Evolutionary conservation across 1,284 basidiomycete species (phyloP).

Genomic region (Bondarzewia mesenterica): DNA sequence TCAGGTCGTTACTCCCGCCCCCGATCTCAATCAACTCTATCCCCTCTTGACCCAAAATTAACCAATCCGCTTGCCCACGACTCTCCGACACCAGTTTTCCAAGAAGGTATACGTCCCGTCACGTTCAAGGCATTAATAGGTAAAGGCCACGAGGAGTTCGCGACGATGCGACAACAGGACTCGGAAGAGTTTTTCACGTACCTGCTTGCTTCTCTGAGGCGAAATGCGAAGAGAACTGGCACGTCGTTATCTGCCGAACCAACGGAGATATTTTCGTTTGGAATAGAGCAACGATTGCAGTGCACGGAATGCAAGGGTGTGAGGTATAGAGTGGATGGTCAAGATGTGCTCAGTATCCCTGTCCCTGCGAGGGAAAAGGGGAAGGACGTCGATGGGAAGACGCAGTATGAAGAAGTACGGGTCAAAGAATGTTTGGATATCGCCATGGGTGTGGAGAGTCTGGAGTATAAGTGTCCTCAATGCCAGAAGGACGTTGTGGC

Average conservation of each 20-base stretch:
- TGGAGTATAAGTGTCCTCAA: conserved; percentile 64
- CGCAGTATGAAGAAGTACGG: conserved; percentile 62
- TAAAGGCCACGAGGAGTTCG: conserved; percentile 90
- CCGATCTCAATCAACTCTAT: conserved; percentile 25
- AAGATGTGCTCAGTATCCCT: conserved; percentile 75
- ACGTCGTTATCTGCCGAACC: conserved; percentile 38
- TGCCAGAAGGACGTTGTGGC: conserved; percentile 63
- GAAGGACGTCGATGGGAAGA: conserved; percentile 53
- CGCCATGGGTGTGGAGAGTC: conserved; percentile 58
- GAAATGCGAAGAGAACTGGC: conserved; percentile 45
- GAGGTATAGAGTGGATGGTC: conserved; percentile 76
- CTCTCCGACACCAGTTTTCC: conserved; percentile 59
- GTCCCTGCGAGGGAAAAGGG: conserved; percentile 60
- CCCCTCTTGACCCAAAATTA: conserved; percentile 20
- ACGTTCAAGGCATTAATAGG: conserved; percentile 90
- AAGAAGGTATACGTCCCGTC: conserved; percentile 78
- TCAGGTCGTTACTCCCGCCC: conserved; percentile 88
- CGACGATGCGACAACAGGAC: conserved; percentile 97
- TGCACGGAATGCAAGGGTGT: conserved; percentile 82
- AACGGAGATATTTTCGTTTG: conserved; percentile 76
- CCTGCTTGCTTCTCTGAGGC: conserved; percentile 64
- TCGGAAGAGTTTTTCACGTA: conserved; percentile 92
- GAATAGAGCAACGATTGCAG: conserved; percentile 79
- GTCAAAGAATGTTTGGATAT: conserved; percentile 63
- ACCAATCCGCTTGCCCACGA: conserved; percentile 28